Conservation (phyloP, 352 stramenopile species). For the Globisporangium viniferum region DNA sequence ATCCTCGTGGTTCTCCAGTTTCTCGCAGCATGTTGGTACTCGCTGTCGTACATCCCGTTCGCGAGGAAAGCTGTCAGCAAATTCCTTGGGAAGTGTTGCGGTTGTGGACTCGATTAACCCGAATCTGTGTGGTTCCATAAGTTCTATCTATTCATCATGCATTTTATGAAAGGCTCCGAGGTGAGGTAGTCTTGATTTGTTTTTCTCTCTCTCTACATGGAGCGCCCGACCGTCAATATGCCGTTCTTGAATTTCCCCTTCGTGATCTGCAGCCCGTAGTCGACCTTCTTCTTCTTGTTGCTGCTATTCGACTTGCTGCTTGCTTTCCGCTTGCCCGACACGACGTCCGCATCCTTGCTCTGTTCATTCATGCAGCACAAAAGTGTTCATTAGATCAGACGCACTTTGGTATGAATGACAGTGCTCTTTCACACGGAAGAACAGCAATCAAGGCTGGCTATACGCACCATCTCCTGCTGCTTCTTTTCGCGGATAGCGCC, state of each 20-base stretch:
- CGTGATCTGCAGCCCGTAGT: constrained; percentile 74
- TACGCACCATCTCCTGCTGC: constrained; percentile 58
- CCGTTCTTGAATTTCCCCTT: constrained; percentile 74
- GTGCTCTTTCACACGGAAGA: neutral
- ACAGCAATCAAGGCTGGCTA: neutral
- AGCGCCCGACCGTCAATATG: constrained; percentile 59
- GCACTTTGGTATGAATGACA: neutral
- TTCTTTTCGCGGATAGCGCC: constrained; percentile 43
- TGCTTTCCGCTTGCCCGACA: constrained; percentile 62
- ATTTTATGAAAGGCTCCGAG: neutral
- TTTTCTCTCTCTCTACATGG: constrained; percentile 12
- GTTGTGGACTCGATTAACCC: neutral
- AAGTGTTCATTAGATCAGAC: neutral
- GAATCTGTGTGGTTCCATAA: neutral
- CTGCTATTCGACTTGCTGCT: constrained; percentile 26
- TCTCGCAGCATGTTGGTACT: constrained; percentile 75
- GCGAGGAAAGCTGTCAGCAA: constrained; percentile 35
- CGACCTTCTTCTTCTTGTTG: constrained; percentile 66
- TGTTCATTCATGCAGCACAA: constrained; percentile 18
- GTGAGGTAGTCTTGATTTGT: too few species aligned
- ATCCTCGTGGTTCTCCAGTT: constrained; percentile 68
- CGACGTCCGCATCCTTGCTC: constrained; percentile 66
- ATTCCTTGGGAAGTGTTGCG: constrained; percentile 10
- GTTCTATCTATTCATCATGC: constrained; percentile 4
- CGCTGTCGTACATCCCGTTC: constrained; percentile 77